phyloP scores from a whole-genome alignment of 2,329 filamentous ascomycete genomes.

The Ambrosiella beaveri region DNA sequence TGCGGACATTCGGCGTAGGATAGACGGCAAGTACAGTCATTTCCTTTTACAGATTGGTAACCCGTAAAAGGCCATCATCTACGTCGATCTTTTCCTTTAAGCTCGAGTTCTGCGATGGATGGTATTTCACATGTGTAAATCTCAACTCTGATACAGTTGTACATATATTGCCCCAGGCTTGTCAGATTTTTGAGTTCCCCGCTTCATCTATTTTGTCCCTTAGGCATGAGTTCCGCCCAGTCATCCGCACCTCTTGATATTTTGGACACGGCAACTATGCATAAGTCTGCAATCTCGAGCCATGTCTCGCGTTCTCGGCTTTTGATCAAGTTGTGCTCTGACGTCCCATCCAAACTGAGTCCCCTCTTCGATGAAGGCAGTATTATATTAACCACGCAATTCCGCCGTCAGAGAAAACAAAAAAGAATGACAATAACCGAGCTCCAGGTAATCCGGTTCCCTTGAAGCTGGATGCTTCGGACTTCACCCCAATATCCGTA shows the following conservation, averaged over 20 bases:
- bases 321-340: not conserved
- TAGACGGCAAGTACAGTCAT: no score
- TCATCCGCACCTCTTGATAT: not conserved
- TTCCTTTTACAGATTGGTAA: no score
- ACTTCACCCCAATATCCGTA: slow-evolving; percentile 9
- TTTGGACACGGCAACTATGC: not conserved
- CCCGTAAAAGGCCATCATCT: no score
- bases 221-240: not conserved
- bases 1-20: no score
- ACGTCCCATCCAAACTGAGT: not conserved
- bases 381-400: not conserved
- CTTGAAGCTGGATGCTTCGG: not conserved
- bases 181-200: no score
- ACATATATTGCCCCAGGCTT: no score
- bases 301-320: slow-evolving; percentile 9
- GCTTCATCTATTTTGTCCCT: not conserved
- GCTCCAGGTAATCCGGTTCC: not conserved
- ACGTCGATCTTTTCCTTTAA: no score
- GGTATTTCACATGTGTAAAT: no score
- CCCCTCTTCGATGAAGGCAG: not conserved
- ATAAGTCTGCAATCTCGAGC: not conserved
- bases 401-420: not conserved
- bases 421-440: not conserved
- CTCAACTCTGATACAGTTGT: no score
- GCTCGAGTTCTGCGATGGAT: no score